These are phyloP conservation scores for Endoconidiophora laricicola DNA, from an alignment of 2,329 filamentous ascomycete genomes.

Conservation along the genomic window DNA sequence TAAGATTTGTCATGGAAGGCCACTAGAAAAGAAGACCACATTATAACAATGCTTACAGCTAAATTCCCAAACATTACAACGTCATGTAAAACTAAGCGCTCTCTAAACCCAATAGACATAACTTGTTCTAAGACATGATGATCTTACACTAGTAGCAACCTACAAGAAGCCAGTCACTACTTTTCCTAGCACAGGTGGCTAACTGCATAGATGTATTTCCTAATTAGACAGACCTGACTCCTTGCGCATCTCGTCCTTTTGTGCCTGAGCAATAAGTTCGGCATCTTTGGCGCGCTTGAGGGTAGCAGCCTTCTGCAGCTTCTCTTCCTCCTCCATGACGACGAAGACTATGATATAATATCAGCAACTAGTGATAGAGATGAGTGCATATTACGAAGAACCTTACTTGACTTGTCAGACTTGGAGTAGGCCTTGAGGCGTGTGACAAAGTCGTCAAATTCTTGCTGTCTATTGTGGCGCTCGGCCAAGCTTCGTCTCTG, in stretches of 20 bases:
- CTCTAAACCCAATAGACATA: too few species aligned
- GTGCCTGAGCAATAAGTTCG: constrained; percentile 26
- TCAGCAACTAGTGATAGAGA: background rate
- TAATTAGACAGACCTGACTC: constrained; percentile 29
- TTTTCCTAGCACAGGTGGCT: too few species aligned
- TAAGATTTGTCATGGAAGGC: too few species aligned
- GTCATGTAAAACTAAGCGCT: too few species aligned
- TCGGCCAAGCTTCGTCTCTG: constrained; percentile 73
- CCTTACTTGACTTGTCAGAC: constrained; percentile 77
- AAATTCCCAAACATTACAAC: too few species aligned
- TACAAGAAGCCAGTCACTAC: too few species aligned
- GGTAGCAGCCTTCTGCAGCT: constrained; percentile 24
- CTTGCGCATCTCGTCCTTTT: constrained; percentile 32
- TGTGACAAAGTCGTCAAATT: constrained; percentile 76
- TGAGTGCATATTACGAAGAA: background rate
- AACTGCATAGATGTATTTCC: too few species aligned
- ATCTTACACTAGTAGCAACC: too few species aligned
- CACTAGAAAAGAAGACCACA: too few species aligned
- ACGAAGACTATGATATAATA: constrained; percentile 27
- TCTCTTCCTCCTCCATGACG: constrained; percentile 32
- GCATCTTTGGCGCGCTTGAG: constrained; percentile 22
- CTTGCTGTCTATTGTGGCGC: constrained; percentile 57
- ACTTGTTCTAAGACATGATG: too few species aligned
- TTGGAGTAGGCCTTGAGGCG: constrained; percentile 79
- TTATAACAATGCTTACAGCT: too few species aligned